Evolutionary conservation across 257 asterid genomes (phyloP), one percentile per base, ranked within the genome.

Genomic region (Penstemon eatonii): DNA sequence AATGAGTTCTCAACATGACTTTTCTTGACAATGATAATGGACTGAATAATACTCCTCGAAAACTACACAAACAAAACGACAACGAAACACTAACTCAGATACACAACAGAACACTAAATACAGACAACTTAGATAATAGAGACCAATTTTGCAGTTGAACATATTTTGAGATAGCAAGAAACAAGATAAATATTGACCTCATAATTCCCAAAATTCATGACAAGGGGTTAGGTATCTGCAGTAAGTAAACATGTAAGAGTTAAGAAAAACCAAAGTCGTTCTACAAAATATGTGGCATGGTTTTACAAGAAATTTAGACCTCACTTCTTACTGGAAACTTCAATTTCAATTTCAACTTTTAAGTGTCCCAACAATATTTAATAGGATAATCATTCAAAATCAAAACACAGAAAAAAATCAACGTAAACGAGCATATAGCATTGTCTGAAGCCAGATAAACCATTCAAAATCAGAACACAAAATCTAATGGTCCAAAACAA

Each of bases 401-500:
- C 12, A 62, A 49, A 56, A 63, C 54, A 63, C 73, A 65, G 45
- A 49, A 55, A 57, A 40, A 43, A 36, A 40, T 25, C 33, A 25
- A 25, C 0, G 33, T 25, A 25, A 25, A 25, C 33, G 33, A 25
- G 2, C 3, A 19, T 60, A 41, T 57, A 70, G 59, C 65, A 49
- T 10, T 65, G 56, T 61, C 60, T 5, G 68, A 38, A 55, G 10
- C 69, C 53, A 58, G 64, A 64, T 3, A 25, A 65, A 61, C 18
- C 60, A 69, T 15, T 52, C 63, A 8, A 42, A 66, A 45, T 7
- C 45, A 49, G 43, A 55, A 25, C 66, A 65, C 56, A 47, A 10
- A 46, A 33, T 62, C 40, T 43, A 62, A 57, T 46, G 38, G 59
- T 63, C 63, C 43, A 68, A 54, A 63, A 65, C 59, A 66, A 57